A percentile compares a stretch with the other conserved stretches of the same genome.
These are phyloP conservation scores for Panicum hallii DNA, from an alignment of 202 grass and related monocot genomes.

Conservation along the genomic window DNA sequence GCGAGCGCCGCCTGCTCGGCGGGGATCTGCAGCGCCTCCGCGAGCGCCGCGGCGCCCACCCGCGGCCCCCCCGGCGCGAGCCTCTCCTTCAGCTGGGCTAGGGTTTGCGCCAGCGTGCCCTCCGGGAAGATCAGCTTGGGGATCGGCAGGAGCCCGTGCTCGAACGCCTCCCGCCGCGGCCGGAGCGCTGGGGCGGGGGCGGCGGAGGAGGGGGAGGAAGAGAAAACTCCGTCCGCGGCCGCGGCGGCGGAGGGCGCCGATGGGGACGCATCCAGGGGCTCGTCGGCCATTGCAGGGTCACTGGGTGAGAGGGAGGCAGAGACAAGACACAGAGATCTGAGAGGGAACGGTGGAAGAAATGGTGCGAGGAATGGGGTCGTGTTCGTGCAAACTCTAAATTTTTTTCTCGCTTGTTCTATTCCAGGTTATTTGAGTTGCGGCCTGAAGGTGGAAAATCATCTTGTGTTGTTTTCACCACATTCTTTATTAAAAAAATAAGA, in stretches of 20 bases:
- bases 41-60: constrained; percentile 61
- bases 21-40: constrained; percentile 90
- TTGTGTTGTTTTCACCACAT: not conserved
- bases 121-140: constrained; percentile 91
- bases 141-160: constrained; percentile 89
- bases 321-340: constrained; percentile 45
- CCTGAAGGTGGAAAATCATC: not conserved
- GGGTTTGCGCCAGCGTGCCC: constrained; percentile 61
- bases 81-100: constrained; percentile 60
- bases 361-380: not conserved
- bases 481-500: not conserved
- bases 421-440: not conserved
- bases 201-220: not conserved
- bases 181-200: constrained; percentile 49
- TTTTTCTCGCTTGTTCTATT: not conserved
- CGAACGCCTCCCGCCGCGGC: constrained; percentile 86
- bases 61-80: constrained; percentile 44
- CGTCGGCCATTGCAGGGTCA: constrained; percentile 50
- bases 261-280: constrained; percentile 43
- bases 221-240: not conserved
- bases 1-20: constrained; percentile 65
- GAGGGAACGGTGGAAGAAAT: constrained; percentile 31
- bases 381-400: not conserved
- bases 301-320: not conserved
- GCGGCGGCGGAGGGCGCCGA: constrained; percentile 25